Conservation (phyloP, 148 eudicot species). For the Fallopia convolvulus region DNA sequence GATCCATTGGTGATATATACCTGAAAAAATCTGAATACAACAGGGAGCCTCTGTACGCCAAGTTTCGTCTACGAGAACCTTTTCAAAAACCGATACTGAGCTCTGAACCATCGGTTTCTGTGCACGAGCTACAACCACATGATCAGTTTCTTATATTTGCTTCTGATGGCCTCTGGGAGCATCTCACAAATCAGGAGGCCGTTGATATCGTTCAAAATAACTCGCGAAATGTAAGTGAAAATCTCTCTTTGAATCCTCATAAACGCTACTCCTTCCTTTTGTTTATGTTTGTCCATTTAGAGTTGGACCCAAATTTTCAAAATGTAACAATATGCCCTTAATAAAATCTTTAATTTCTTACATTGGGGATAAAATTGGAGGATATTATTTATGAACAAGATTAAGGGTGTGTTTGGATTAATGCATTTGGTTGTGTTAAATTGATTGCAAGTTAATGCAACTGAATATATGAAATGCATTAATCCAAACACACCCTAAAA, state of each 20-base stretch:
- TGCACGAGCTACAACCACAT: slow-evolving; percentile 24
- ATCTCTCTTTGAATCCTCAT: neutral
- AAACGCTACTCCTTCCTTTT: too few species aligned
- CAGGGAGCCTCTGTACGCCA: slow-evolving; percentile 25
- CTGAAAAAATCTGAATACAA: slow-evolving; percentile 31
- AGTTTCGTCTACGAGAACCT: slow-evolving; percentile 30
- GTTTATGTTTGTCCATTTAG: too few species aligned
- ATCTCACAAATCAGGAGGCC: slow-evolving; percentile 32
- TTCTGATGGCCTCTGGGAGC: slow-evolving; percentile 38
- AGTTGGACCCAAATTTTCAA: neutral
- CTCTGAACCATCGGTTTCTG: slow-evolving; percentile 26
- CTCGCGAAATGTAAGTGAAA: slow-evolving; percentile 21
- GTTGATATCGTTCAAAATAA: slow-evolving; percentile 31
- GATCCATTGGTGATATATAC: slow-evolving; percentile 34
- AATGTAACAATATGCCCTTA: neutral
- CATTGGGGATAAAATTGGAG: too few species aligned
- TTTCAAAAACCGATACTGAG: slow-evolving; percentile 27
- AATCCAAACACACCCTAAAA: too few species aligned
- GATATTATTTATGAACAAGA: too few species aligned
- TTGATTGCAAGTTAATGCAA: too few species aligned
- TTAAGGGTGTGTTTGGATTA: too few species aligned
- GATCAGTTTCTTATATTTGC: slow-evolving; percentile 34
- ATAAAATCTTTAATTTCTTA: neutral
- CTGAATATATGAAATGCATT: too few species aligned
- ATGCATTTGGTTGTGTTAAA: too few species aligned